Conservation (phyloP, 129 eudicot genomes). For the Pulicaria dysenterica region DNA sequence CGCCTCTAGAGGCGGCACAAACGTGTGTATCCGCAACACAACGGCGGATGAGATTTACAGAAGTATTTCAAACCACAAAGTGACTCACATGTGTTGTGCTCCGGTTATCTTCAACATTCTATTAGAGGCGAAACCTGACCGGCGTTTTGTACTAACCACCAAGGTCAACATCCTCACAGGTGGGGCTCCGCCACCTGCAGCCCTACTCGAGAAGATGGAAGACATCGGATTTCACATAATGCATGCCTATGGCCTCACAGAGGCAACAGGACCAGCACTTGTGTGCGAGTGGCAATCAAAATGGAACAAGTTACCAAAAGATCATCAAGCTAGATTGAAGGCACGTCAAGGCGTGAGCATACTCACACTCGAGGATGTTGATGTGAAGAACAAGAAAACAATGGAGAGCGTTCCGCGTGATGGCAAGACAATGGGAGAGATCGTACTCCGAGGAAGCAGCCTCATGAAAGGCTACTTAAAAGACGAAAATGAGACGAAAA, state of each 20-base stretch:
- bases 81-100: conserved; percentile 71
- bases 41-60: conserved; percentile 43
- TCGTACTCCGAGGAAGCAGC: conserved; percentile 41
- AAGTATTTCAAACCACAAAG: conserved; percentile 41
- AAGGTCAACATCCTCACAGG: conserved; percentile 47
- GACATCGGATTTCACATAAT: conserved; percentile 45
- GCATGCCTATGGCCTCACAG: conserved; percentile 63
- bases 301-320: conserved; percentile 36
- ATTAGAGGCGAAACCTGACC: conserved; percentile 39
- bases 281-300: conserved; percentile 51
- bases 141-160: conserved; percentile 24
- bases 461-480: conserved; percentile 56
- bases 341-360: conserved; percentile 53
- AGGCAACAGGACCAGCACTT: conserved; percentile 55
- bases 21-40: conserved; percentile 55
- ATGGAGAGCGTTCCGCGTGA: conserved; percentile 50
- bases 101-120: conserved; percentile 51
- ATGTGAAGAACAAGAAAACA: conserved; percentile 37
- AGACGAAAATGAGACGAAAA: conserved; percentile 37
- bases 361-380: conserved; percentile 36
- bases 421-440: conserved; percentile 49
- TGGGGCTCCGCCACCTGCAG: conserved; percentile 53
- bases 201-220: conserved; percentile 42
- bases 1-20: conserved; percentile 66
- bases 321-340: conserved; percentile 38